A percentile compares a stretch with the other conserved stretches of the same genome.
Evolutionary conservation across 192 early-diverging fungal species (phyloP).

Genomic region (Martensiomyces pterosporus): DNA sequence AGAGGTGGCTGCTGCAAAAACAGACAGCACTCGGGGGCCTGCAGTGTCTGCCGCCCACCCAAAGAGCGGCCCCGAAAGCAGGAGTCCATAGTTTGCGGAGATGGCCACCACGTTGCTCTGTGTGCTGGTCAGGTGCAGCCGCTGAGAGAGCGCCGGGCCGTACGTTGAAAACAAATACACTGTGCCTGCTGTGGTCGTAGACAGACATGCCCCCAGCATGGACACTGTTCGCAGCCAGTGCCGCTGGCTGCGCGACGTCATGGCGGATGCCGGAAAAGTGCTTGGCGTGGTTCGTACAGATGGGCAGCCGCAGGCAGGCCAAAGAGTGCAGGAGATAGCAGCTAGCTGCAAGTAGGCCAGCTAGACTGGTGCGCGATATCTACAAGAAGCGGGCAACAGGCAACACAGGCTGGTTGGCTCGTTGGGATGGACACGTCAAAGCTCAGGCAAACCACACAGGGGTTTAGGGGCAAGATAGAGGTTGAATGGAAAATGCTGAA

Average conservation of each 20-base stretch:
- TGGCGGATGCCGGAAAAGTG: too few relatives aligned
- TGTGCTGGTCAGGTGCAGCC: constrained; percentile 53
- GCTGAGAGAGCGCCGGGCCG: constrained; percentile 49
- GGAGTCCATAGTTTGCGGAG: constrained; percentile 61
- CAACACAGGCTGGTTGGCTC: too few relatives aligned
- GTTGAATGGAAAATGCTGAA: too few relatives aligned
- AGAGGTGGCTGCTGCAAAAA: constrained; percentile 35
- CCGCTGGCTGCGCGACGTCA: constrained; percentile 31
- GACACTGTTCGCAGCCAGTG: constrained; percentile 40
- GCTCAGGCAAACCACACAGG: too few relatives aligned
- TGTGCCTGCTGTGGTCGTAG: constrained; percentile 54
- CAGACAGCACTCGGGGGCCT: constrained; percentile 38
- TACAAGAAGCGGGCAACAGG: too few relatives aligned
- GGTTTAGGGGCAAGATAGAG: too few relatives aligned
- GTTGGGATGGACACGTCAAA: too few relatives aligned
- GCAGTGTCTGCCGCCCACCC: constrained; percentile 54
- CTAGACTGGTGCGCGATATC: too few relatives aligned
- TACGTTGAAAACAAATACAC: constrained; percentile 67
- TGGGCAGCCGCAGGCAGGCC: too few relatives aligned
- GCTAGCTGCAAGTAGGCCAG: too few relatives aligned
- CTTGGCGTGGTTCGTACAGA: too few relatives aligned
- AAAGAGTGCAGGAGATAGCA: too few relatives aligned
- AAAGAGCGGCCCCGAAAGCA: constrained; percentile 57
- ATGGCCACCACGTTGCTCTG: constrained; percentile 62
- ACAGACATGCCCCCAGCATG: constrained; percentile 49